Evolutionary conservation across 2,329 filamentous ascomycete species (phyloP), one percentile per base, ranked within the genome.

Genomic region (Xylaria sp.): DNA sequence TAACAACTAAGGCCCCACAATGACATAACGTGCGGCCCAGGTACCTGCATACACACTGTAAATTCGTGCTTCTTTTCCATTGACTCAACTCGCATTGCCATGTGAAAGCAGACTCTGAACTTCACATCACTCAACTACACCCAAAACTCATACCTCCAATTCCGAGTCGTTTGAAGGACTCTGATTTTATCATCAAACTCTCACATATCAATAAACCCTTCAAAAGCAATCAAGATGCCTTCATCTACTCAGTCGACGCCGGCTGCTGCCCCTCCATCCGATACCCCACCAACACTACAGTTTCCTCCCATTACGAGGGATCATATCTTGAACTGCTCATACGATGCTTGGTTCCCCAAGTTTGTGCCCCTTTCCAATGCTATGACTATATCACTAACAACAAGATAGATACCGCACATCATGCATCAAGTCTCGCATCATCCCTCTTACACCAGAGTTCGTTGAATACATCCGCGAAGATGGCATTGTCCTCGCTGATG

Each of bases 281-380:
- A 67, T 54, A 59, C 59, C 44, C 61, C 66, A 52, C 63, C 66
- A 52, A 56, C 60, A 54, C 60, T 58, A 53, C 68, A 65, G 18
- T 97, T 99, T 71, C 90, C 92, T 18, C 91, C 91, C 0, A 83
- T 96, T 59, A 91, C 87, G 37, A 89, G 87, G 71, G 84, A 88
- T 52, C 93, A 99, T 70, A 95, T 99, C 62, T 79, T 96, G 57
- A 89, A 97, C 75, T 99, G 93, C 76, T 95, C 94, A 48, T 97
- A 95, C 74, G 90, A 96, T 72, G 84, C 82, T 61, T 99, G 94
- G 94, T 91, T 96, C 70, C 85, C 89, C 52, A 87, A 83, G 81
- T 91, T 77, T 55, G 77, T 69, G 7, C 39, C 9, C n/a, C n/a
- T 13, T 46, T 10, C 30, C 7, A n/a, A 18, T 8, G 0, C 48